Evolutionary conservation across 495 filamentous ascomycete species (phyloP), one percentile per base, ranked within the genome.

Genomic region (Podospora comata): DNA sequence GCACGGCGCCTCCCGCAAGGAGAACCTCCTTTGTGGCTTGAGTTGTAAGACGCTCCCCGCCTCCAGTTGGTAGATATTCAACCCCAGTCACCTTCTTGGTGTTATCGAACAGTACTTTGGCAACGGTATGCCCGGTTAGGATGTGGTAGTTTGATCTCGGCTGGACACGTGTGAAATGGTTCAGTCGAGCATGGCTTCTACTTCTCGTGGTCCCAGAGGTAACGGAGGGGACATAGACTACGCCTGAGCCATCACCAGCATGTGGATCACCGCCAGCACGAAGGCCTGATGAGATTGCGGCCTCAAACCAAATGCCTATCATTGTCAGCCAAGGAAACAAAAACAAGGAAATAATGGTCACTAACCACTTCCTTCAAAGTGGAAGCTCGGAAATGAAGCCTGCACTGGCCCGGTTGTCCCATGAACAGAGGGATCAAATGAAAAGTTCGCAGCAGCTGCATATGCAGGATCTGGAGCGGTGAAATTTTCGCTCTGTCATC

Each of bases 1-100:
- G 80, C 6, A 89, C 63, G 20, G 83, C 79, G 16, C 87, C 87
- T 1, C 85, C 85, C 9, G 85, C 81, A 15, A 89, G 62, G 64
- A 89, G 82, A 28, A 89, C 84, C 69, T 89, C 85, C 60, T 78
- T 78, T 9, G 71, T 71, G 2, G 81, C 83, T 34, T 75, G 76
- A 0, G 78, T 75, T 5, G 60, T 75, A 5, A 68, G 48, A 54
- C 28, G 39, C 0, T 61, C 62, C 13, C 67, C 67, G 32, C 72
- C 71, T 2, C 62, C 67, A 18, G 70, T 72, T 1, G 77, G 65
- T 13, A 77, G 32, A 53, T 74, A 76, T 27, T 72, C 67, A 7
- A 77, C 75, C 5, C 76, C 74, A 66, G 69, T 68, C 32, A 76
- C 77, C 58, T 74, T 64, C 30, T 79, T 77, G 19, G 32, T 39